Percentiles rank a stretch among this genome's conserved stretches.
phyloP scores from a whole-genome alignment of 371 early-diverging fungal species.

The Rhizopus microsporus region DNA sequence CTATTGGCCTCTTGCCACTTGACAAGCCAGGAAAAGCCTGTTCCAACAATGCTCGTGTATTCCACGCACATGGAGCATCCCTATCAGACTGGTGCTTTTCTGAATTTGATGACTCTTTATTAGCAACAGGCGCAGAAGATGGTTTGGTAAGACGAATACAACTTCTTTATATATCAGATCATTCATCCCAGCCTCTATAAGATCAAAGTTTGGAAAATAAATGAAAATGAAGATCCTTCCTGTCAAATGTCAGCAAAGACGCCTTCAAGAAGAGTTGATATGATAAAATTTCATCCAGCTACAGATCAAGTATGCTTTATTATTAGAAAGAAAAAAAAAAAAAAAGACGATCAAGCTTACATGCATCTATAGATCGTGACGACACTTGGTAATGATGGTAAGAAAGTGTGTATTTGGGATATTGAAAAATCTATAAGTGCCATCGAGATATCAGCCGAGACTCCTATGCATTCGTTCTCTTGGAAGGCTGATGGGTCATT shows the following conservation, averaged over 20 bases:
- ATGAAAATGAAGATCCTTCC: conserved; percentile 5
- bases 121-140: conserved; percentile 59
- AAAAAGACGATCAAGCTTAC: background rate
- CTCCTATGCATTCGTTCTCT: conserved; percentile 53
- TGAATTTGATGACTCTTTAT: conserved; percentile 42
- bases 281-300: conserved; percentile 59
- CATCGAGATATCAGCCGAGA: conserved; percentile 12
- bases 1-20: conserved; percentile 47
- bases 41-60: conserved; percentile 31
- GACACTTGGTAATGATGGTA: conserved; percentile 43
- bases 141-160: conserved; percentile 39
- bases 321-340: background rate
- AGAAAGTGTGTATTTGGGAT: conserved; percentile 72
- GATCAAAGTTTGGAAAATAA: conserved; percentile 10
- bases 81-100: conserved; percentile 64
- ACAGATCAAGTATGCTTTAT: conserved; percentile 48
- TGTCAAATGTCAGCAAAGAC: conserved; percentile 12
- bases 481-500: conserved; percentile 69
- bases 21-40: conserved; percentile 45
- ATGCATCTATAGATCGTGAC: conserved; percentile 26
- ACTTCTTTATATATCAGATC: background rate
- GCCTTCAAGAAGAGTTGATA: conserved; percentile 49
- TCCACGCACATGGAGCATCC: conserved; percentile 48
- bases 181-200: background rate
- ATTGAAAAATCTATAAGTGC: conserved; percentile 38